phyloP scores from a whole-genome alignment of 352 stramenopile species.

The Pythium aristosporum region DNA sequence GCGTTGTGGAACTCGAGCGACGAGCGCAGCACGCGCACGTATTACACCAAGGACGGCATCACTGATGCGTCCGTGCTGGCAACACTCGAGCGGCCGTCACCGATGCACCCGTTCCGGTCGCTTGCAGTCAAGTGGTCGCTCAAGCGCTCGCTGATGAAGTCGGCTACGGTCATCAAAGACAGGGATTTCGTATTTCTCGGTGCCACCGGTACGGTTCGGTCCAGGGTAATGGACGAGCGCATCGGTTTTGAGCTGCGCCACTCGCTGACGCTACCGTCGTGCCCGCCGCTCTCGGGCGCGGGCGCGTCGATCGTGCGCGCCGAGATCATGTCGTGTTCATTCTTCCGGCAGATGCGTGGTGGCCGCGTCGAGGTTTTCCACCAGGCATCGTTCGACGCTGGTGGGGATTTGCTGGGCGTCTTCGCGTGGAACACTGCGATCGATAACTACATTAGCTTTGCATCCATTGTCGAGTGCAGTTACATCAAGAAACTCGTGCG shows the following conservation, averaged over 20 bases:
- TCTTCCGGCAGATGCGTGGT: slow-evolving; percentile 61
- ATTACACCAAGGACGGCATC: slow-evolving; percentile 52
- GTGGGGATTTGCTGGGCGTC: slow-evolving; percentile 40
- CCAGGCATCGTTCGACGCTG: slow-evolving; percentile 52
- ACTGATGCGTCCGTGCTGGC: slow-evolving; percentile 50
- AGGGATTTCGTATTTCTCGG: slow-evolving; percentile 66
- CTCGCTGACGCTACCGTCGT: slow-evolving; percentile 67
- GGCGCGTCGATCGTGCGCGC: slow-evolving; percentile 54
- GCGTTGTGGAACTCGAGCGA: slow-evolving; percentile 41
- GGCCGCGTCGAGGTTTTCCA: slow-evolving; percentile 66
- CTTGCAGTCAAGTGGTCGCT: slow-evolving; percentile 61
- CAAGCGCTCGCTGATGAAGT: slow-evolving; percentile 16
- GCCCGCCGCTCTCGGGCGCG: slow-evolving; percentile 32
- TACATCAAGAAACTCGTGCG: slow-evolving; percentile 63
- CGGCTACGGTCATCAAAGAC: slow-evolving; percentile 37
- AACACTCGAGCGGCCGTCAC: slow-evolving; percentile 42
- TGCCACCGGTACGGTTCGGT: slow-evolving; percentile 43
- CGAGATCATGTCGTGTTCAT: slow-evolving; percentile 64
- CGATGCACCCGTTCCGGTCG: slow-evolving; percentile 56
- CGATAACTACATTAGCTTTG: slow-evolving; percentile 42
- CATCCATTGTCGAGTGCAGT: slow-evolving; percentile 43
- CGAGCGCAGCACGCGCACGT: slow-evolving; percentile 50
- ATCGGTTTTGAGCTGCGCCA: slow-evolving; percentile 67
- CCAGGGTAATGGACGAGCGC: slow-evolving; percentile 37
- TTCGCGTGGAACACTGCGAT: slow-evolving; percentile 49